phyloP scores from a whole-genome alignment of 306 rosid genomes.

The Sicyos edulis region DNA sequence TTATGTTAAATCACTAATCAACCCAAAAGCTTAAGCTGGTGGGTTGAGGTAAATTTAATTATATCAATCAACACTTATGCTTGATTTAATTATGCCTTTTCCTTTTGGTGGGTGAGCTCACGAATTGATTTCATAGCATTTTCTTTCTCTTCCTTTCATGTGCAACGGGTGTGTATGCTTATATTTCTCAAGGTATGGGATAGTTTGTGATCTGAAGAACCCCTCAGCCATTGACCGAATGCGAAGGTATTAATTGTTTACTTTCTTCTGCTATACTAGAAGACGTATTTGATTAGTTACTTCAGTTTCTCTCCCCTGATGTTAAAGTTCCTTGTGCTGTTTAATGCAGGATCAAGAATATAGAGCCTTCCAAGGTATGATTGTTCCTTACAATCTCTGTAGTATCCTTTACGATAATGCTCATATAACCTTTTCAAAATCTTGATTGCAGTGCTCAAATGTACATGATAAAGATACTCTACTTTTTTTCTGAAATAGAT shows the following conservation, averaged over 20 bases:
- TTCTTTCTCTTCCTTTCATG: not conserved
- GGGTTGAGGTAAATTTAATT: no score
- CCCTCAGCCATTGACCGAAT: conserved; percentile 80
- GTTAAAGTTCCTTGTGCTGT: conserved; percentile 26
- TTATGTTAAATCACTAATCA: no score
- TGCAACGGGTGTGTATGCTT: conserved; percentile 1
- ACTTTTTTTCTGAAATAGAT: not conserved
- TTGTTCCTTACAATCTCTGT: conserved; percentile 15
- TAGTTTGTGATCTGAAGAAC: conserved; percentile 77
- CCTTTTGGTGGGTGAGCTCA: not conserved
- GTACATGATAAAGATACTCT: not conserved
- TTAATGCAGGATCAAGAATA: conserved; percentile 84
- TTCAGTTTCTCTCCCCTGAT: conserved; percentile 20
- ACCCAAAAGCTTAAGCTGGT: no score
- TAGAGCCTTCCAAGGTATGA: conserved; percentile 66
- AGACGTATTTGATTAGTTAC: not conserved
- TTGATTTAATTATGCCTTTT: not conserved
- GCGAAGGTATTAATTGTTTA: conserved; percentile 47
- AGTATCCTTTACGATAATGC: no score
- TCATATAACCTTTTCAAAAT: not conserved
- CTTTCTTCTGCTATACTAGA: not conserved
- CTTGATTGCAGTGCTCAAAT: not conserved
- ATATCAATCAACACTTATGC: no score
- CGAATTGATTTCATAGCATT: not conserved
- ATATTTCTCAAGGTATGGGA: conserved; percentile 54